These are phyloP conservation scores for Hordeum marinum DNA, from an alignment of 176 grass and related monocot species.

Conservation along the genomic window DNA sequence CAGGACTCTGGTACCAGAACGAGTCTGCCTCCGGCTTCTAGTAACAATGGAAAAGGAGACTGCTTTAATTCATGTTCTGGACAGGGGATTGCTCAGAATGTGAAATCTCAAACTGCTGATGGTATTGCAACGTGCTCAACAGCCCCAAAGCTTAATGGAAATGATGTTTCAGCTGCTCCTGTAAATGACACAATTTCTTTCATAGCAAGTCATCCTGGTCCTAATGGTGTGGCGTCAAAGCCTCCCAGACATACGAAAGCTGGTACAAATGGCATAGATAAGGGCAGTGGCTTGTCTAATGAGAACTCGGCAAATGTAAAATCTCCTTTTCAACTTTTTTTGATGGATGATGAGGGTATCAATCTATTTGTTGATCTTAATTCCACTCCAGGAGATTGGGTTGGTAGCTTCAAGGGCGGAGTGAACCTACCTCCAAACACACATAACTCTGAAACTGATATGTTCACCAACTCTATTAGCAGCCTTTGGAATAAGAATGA, in stretches of 20 bases:
- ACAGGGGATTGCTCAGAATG: conserved; percentile 28
- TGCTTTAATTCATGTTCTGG: conserved; percentile 23
- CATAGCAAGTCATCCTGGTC: conserved; percentile 11
- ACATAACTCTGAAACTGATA: conserved; percentile 23
- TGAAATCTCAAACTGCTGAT: conserved; percentile 14
- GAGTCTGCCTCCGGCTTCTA: conserved; percentile 26
- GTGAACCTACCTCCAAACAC: conserved; percentile 29
- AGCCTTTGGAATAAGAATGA: conserved; percentile 44
- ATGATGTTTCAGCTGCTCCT: conserved; percentile 20
- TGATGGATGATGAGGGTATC: conserved; percentile 70
- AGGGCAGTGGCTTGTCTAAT: conserved; percentile 22
- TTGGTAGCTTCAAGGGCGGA: conserved; percentile 52
- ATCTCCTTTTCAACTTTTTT: conserved; percentile 65
- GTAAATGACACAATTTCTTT: conserved; percentile 15
- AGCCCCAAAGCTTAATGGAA: conserved; percentile 26
- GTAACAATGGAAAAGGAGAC: conserved; percentile 39
- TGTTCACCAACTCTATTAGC: conserved; percentile 44
- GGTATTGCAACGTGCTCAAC: conserved; percentile 27
- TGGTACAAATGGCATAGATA: conserved; percentile 29
- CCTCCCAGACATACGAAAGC: neutral
- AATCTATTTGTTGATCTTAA: conserved; percentile 78
- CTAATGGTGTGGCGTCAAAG: conserved; percentile 12
- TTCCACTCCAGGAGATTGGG: conserved; percentile 52
- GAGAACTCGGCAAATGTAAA: conserved; percentile 32
- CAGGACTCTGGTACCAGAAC: conserved; percentile 36